A percentile compares a stretch with the other conserved stretches of the same genome.
Evolutionary conservation across 306 rosid genomes (phyloP).

Genomic region (Alnus glutinosa): DNA sequence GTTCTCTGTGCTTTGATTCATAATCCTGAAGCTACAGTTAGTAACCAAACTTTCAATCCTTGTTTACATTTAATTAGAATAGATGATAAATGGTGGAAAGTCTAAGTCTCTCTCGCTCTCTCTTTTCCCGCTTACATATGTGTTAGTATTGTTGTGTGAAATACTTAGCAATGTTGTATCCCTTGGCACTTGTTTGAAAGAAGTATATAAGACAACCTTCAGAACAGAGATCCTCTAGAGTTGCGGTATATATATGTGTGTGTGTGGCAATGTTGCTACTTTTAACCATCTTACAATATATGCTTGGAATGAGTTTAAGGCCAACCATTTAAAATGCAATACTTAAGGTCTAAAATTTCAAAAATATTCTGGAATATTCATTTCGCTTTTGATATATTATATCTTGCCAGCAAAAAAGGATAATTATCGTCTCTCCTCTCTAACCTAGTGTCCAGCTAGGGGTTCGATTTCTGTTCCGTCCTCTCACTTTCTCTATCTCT

Average conservation of each 20-base stretch:
- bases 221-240: neutral
- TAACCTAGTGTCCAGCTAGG: no score
- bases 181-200: neutral
- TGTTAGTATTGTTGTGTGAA: neutral
- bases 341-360: neutral
- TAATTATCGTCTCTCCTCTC: no score
- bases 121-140: neutral
- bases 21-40: conserved; percentile 95
- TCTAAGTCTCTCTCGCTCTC: no score
- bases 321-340: neutral
- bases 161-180: neutral
- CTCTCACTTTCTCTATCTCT: no score
- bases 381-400: no score
- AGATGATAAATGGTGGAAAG: neutral
- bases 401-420: no score
- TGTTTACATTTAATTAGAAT: neutral
- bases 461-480: no score
- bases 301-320: neutral
- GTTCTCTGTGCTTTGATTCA: conserved; percentile 81
- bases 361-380: neutral
- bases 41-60: conserved; percentile 21
- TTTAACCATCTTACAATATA: neutral
- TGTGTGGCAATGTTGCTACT: neutral
- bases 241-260: neutral
- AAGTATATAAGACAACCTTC: neutral